Conservation (phyloP, 2,329 filamentous ascomycete species). For the Fusarium sp. region DNA sequence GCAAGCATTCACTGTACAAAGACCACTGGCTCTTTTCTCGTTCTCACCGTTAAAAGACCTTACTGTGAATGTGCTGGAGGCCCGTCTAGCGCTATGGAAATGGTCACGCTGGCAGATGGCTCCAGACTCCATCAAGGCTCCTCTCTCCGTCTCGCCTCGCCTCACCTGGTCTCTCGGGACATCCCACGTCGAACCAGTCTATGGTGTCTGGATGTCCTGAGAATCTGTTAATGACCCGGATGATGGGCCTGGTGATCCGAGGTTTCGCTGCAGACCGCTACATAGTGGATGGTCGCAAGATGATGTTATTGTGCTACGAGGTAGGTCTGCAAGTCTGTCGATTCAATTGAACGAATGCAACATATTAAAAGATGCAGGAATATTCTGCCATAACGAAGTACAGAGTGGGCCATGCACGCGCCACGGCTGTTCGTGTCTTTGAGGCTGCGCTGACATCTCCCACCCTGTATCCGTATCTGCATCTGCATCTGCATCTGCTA, state of each 20-base stretch:
- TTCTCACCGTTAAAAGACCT: conserved; percentile 13
- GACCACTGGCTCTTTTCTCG: background rate
- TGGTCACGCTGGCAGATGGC: conserved; percentile 30
- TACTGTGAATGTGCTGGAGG: conserved; percentile 19
- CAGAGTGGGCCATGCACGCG: conserved; percentile 18
- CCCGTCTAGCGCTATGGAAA: conserved; percentile 28
- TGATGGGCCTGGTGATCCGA: conserved; percentile 21
- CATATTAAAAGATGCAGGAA: conserved; percentile 1
- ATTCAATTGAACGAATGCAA: conserved; percentile 4
- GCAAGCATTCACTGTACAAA: conserved; percentile 6
- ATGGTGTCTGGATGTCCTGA: background rate
- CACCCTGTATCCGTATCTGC: background rate
- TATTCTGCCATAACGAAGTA: background rate
- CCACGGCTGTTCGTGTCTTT: conserved; percentile 23
- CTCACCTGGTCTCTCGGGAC: background rate
- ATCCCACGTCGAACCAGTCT: conserved; percentile 19
- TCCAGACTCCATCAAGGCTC: conserved; percentile 26
- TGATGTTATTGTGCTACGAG: conserved; percentile 9
- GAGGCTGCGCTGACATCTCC: conserved; percentile 24
- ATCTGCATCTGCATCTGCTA: background rate
- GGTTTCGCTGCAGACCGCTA: conserved; percentile 31
- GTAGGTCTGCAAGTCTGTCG: background rate
- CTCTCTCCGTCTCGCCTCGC: conserved; percentile 27
- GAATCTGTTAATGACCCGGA: conserved; percentile 14
- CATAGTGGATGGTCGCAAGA: conserved; percentile 1